phyloP scores from a whole-genome alignment of 140 eudicot species.

The Bidens hawaiensis region DNA sequence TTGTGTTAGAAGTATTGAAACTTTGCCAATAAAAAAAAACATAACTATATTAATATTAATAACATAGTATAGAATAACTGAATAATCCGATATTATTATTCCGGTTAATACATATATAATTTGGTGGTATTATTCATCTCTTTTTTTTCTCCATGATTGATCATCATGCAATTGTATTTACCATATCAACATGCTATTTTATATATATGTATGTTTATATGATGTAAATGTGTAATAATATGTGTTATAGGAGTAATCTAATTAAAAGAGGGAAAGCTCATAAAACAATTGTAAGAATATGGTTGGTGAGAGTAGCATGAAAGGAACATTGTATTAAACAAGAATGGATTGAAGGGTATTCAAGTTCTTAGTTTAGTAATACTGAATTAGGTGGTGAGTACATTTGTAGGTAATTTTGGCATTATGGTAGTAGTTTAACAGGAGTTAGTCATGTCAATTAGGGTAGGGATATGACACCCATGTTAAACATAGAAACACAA shows the following conservation, averaged over 20 bases:
- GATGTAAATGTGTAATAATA: too few species aligned
- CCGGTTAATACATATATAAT: too few species aligned
- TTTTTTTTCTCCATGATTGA: not conserved
- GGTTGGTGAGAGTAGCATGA: constrained; percentile 52
- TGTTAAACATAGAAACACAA: constrained; percentile 24
- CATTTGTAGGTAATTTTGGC: constrained; percentile 18
- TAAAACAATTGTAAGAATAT: constrained; percentile 24
- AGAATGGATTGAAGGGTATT: constrained; percentile 19
- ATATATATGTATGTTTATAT: not conserved
- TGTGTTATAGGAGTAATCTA: constrained; percentile 21
- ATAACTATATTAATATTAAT: too few species aligned
- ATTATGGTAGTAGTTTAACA: constrained; percentile 12
- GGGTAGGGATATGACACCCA: constrained; percentile 35
- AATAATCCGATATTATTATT: too few species aligned
- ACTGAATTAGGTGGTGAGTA: constrained; percentile 44
- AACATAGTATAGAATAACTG: too few species aligned
- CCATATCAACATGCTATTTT: not conserved
- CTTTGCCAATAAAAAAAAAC: too few species aligned
- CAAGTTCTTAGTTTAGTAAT: constrained; percentile 1
- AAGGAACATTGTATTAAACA: constrained; percentile 51
- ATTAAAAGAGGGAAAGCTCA: constrained; percentile 15
- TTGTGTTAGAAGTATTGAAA: too few species aligned
- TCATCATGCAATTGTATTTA: not conserved
- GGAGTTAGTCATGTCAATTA: constrained; percentile 27
- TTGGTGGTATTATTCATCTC: not conserved